These are phyloP conservation scores for Hippophae gyantsensis DNA, from an alignment of 306 rosid genomes.

Conservation along the genomic window DNA sequence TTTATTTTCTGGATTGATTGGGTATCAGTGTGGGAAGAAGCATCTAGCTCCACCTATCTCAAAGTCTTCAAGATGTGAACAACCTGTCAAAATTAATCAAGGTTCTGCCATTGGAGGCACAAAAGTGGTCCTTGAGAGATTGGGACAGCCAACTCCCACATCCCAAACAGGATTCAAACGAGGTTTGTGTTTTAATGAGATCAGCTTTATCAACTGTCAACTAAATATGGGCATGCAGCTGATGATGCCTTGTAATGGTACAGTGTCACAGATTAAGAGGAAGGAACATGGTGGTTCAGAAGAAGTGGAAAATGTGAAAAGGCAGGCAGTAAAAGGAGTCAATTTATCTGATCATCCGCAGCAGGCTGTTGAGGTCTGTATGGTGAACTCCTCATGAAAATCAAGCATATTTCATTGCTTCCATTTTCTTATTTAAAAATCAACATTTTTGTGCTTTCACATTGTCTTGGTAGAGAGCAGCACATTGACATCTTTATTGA, in stretches of 20 bases:
- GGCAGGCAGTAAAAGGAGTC: constrained; percentile 21
- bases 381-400: constrained; percentile 15
- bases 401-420: neutral
- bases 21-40: constrained; percentile 44
- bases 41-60: constrained; percentile 9
- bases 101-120: constrained; percentile 15
- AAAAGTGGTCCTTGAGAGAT: constrained; percentile 17
- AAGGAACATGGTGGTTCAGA: constrained; percentile 32
- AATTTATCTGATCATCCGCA: constrained; percentile 17
- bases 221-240: constrained; percentile 3
- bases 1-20: constrained; percentile 52
- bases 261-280: constrained; percentile 51
- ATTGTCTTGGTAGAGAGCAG: neutral
- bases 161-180: constrained; percentile 25
- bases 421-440: neutral
- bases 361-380: constrained; percentile 38
- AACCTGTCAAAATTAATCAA: constrained; percentile 17
- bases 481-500: neutral
- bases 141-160: constrained; percentile 16
- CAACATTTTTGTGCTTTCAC: neutral
- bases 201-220: neutral
- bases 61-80: constrained; percentile 19
- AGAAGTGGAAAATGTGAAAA: constrained; percentile 27
- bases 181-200: constrained; percentile 33
- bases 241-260: constrained; percentile 15